These are phyloP conservation scores for Kodamaea sp. DNA, from an alignment of 1,139 yeast genomes.

Conservation along the genomic window DNA sequence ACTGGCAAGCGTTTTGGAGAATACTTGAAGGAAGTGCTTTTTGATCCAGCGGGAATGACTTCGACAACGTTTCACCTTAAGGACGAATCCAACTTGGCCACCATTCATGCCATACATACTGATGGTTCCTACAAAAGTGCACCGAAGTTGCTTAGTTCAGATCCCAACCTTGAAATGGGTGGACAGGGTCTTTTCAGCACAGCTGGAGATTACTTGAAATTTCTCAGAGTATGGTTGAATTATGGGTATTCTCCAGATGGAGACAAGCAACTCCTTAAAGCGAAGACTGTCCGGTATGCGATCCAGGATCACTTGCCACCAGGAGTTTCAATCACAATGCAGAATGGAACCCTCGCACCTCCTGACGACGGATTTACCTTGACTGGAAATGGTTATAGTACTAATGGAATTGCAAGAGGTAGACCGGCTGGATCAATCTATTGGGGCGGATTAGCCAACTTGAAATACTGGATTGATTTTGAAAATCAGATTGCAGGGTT, in stretches of 20 bases:
- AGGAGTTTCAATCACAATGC: no score
- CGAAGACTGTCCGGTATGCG: conserved; percentile 34
- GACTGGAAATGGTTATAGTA: neutral
- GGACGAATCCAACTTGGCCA: conserved; percentile 26
- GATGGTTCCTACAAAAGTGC: neutral
- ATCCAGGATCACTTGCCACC: conserved; percentile 37
- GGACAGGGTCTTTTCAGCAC: conserved; percentile 52
- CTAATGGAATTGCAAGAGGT: conserved; percentile 31
- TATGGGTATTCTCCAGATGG: conserved; percentile 44
- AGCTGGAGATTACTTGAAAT: conserved; percentile 44
- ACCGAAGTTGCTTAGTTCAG: conserved; percentile 5
- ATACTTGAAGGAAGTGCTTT: conserved; percentile 39
- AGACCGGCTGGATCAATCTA: conserved; percentile 40
- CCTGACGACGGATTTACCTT: neutral
- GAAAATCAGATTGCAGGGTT: conserved; percentile 45
- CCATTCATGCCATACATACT: conserved; percentile 25
- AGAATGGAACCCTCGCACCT: neutral
- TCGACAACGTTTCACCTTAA: conserved; percentile 38
- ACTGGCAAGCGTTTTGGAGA: conserved; percentile 45
- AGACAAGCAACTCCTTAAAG: conserved; percentile 31
- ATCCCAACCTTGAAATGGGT: conserved; percentile 45
- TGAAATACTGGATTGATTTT: conserved; percentile 48
- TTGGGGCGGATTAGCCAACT: conserved; percentile 51
- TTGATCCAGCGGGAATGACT: conserved; percentile 46
- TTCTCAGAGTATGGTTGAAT: conserved; percentile 48